Evolutionary conservation across 139 green algal genomes (phyloP), one percentile per base, ranked within the genome.

Genomic region (Trebouxia sp.): DNA sequence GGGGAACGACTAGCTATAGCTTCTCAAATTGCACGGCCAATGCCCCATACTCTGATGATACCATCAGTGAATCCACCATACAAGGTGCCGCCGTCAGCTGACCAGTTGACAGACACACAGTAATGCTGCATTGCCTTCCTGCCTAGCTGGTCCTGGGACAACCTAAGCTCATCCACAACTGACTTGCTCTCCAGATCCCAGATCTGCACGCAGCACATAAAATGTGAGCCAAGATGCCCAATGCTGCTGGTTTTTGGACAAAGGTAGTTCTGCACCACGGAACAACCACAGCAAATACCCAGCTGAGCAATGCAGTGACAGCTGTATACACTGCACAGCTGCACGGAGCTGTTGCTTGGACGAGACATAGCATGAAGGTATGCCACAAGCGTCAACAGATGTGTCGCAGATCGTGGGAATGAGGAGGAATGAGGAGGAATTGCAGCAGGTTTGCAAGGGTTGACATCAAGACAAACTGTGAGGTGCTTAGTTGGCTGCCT

Each of bases 161-260:
- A 92, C 79, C 85, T 87, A 80, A 98, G 90, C 85, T 98, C 93
- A 74, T 98, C 96, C 14, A 99, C 96, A 45, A 98, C 86, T 75
- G 69, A 90, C 95, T 98, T 98, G 93, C 88, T 95, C 90, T 99
- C 96, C 56, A 99, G 88, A 87, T 99, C 96, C 96, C 96, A 98
- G 88, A 98, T 98, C 94, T 94, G 83, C 79, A 86, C 28, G 62
- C 15, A 72, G 32, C 58, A 72, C 58, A 72, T 41, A 72, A n/a
- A n/a, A n/a, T n/a, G n/a, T n/a, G n/a, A n/a, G n/a, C n/a, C n/a
- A n/a, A n/a, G n/a, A n/a, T n/a, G n/a, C n/a, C n/a, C n/a, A n/a
- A n/a, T n/a, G n/a, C n/a, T n/a, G n/a, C n/a, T n/a, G n/a, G n/a
- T n/a, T n/a, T n/a, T n/a, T n/a, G n/a, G n/a, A n/a, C n/a, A n/a